Percentiles rank a stretch among this genome's conserved stretches.
Conservation (phyloP, 78 protist species). For the Chrysochromulina parva region DNA sequence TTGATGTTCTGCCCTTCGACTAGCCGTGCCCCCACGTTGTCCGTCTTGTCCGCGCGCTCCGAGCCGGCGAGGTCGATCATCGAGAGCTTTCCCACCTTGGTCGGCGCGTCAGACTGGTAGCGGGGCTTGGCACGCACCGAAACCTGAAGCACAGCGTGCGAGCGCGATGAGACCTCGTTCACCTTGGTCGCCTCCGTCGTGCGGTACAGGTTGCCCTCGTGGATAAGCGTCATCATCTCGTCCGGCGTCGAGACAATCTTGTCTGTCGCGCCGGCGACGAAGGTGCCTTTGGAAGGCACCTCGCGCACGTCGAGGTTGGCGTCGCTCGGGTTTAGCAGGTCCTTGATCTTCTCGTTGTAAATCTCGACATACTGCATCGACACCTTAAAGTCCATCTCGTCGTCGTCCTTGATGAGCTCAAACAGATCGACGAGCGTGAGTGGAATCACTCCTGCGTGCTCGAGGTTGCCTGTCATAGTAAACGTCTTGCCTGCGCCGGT, state of each 20-base stretch:
- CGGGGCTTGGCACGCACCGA: background rate
- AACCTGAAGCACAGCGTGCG: slow-evolving; percentile 46
- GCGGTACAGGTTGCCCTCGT: background rate
- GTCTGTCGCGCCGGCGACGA: slow-evolving; percentile 9
- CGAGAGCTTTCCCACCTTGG: slow-evolving; percentile 2
- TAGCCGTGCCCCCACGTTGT: slow-evolving; percentile 58
- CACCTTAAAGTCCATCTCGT: background rate
- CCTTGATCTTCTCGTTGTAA: slow-evolving; percentile 32
- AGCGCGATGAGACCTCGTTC: slow-evolving; percentile 32
- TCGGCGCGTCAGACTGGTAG: background rate
- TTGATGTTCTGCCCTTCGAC: slow-evolving; percentile 83
- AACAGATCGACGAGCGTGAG: background rate
- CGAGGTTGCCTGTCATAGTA: slow-evolving; percentile 51
- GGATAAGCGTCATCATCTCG: background rate
- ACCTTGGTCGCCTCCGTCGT: slow-evolving; percentile 8
- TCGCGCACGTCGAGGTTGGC: background rate
- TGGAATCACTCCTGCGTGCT: background rate
- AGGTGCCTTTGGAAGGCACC: background rate
- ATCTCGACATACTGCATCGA: slow-evolving; percentile 23
- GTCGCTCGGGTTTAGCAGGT: slow-evolving; percentile 9
- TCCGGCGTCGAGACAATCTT: background rate
- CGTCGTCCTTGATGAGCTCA: background rate
- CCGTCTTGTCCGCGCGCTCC: slow-evolving; percentile 11
- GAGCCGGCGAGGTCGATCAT: slow-evolving; percentile 48
- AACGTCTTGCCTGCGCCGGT: slow-evolving; percentile 68